A percentile compares a stretch with the other conserved stretches of the same genome.
phyloP scores from a whole-genome alignment of 2,329 filamentous ascomycete genomes.

The Talaromyces sp. region DNA sequence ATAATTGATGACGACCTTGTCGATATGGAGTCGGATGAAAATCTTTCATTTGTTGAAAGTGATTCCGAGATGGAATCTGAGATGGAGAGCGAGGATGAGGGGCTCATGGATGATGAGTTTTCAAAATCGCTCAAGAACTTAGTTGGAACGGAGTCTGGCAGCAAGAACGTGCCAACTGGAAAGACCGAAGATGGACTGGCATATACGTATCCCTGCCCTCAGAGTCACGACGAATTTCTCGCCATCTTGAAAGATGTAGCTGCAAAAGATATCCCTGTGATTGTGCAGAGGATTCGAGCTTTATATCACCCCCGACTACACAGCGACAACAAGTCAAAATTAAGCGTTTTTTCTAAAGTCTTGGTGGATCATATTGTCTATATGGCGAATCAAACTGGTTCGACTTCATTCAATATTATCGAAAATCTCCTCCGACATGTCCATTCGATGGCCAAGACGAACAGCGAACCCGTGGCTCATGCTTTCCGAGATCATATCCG shows the following conservation, averaged over 20 bases:
- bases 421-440: slow-evolving; percentile 84
- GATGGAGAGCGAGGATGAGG: slow-evolving; percentile 36
- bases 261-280: slow-evolving; percentile 65
- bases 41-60: slow-evolving; percentile 40
- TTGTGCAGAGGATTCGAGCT: slow-evolving; percentile 84
- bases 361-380: slow-evolving; percentile 57
- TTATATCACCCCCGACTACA: slow-evolving; percentile 88
- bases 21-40: slow-evolving; percentile 67
- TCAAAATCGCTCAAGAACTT: background rate
- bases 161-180: background rate
- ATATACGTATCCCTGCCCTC: slow-evolving; percentile 82
- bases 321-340: slow-evolving; percentile 77
- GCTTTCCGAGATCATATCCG: slow-evolving; percentile 73
- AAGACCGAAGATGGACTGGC: slow-evolving; percentile 50
- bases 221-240: slow-evolving; percentile 70
- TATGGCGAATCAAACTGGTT: slow-evolving; percentile 49
- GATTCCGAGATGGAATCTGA: slow-evolving; percentile 48
- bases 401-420: slow-evolving; percentile 62
- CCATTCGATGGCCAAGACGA: slow-evolving; percentile 86
- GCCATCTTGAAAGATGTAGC: slow-evolving; percentile 61
- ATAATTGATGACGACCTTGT: slow-evolving; percentile 84
- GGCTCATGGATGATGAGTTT: slow-evolving; percentile 58
- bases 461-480: slow-evolving; percentile 71
- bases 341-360: slow-evolving; percentile 54
- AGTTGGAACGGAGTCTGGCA: background rate